Base-by-base conservation (phyloP, 345 rosid species). In the Citrus cavaleriei region DNA sequence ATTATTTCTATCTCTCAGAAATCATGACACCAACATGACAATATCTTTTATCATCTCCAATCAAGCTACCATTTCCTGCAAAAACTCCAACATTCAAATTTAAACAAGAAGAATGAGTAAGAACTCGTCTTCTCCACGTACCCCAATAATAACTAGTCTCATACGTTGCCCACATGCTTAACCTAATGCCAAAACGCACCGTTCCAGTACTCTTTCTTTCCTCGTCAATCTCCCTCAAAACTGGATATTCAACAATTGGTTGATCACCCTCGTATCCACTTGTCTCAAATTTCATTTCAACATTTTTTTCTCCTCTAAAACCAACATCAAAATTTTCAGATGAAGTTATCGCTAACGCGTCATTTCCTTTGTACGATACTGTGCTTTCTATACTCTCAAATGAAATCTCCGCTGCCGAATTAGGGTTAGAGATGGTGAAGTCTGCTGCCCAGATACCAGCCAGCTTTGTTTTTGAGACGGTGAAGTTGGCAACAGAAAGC, bases 341-440 rank as follows among this genome's bases (percentile, higher is more conserved):
- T 3, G 24, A 55, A 7, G 82, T 16, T 0, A 74, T 10, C 1
- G 78, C 78, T 3, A 86, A 68, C 3, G 65, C 71, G 21, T 70
- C 16, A 5, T 68, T 69, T 24, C 64, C 74, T 22, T 27, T 24
- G 57, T 75, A 82, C 27, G 28, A 77, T 4, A 86, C 9, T 6
- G 12, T 30, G 2, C 37, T 67, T 14, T 80, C 76, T 16, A 84
- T 37, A 7, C 65, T 19, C 28, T 73, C 62, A 12, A 82, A 75
- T 7, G 49, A 57, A 5, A 77, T 19, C 25, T 57, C 66, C 40
- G 76, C 10, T 22, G 73, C 80, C 10, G 67, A 5, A 30, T 80
- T 84, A 4, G 82, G 82, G 77, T 82, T 86, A 18, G 6, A 19
- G 2, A 82, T 59, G 13, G 85, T 68, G 57, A 86, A 6, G 40